phyloP scores from a whole-genome alignment of 768 basidiomycete species.

The Rhizopogon rudus region DNA sequence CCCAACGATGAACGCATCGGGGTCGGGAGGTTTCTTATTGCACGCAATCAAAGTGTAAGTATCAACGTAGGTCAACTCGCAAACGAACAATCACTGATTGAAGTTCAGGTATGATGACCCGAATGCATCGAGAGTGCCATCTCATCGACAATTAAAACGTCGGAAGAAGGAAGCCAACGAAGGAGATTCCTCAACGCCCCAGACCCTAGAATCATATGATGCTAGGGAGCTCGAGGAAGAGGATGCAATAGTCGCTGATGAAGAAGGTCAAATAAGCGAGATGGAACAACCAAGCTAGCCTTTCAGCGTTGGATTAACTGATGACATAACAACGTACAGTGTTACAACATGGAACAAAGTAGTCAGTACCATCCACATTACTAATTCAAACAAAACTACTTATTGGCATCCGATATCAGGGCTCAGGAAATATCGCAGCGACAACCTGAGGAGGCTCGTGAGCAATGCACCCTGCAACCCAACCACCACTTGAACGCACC shows the following conservation, averaged over 20 bases:
- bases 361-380: background rate
- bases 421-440: conserved; percentile 56
- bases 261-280: background rate
- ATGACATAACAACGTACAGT: background rate
- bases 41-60: conserved; percentile 82
- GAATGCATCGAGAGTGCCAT: conserved; percentile 47
- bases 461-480: background rate
- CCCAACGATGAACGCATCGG: conserved; percentile 88
- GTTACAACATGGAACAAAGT: background rate
- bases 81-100: background rate
- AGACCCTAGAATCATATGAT: background rate
- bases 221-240: background rate
- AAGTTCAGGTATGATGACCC: conserved; percentile 60
- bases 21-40: conserved; percentile 84
- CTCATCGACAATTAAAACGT: conserved; percentile 40
- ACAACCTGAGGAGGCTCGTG: conserved; percentile 39
- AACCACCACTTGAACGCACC: conserved; percentile 37
- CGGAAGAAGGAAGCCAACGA: conserved; percentile 25
- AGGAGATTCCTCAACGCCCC: background rate
- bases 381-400: background rate
- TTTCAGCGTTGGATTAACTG: background rate
- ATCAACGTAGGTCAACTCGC: background rate
- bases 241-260: background rate
- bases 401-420: background rate
- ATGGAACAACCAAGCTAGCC: background rate